Evolutionary conservation across 1,284 basidiomycete species (phyloP), one percentile per base, ranked within the genome.

Genomic region (Irpex lacteus): DNA sequence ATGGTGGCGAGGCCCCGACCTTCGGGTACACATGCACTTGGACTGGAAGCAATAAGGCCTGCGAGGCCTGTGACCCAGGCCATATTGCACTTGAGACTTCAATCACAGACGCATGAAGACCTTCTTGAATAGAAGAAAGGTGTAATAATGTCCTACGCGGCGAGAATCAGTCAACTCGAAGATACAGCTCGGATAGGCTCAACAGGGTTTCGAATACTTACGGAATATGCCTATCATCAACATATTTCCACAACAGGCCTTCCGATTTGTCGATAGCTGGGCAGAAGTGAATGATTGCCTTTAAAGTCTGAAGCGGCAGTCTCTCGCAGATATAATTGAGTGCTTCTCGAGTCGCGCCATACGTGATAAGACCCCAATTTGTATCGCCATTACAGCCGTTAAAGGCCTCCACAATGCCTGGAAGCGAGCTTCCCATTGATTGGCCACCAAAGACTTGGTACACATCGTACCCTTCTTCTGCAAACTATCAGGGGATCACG

Each of bases 391-490:
- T 56, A 21, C 67, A 53, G 7, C 56, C 52, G 15, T 34, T 59
- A 15, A 64, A 68, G 65, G 37, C 70, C 60, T 21, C 18, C 6
- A 19, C 32, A 5, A 54, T 40, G 11, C 64, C 61, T 44, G 59
- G 55, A 60, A 76, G 61, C 34, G 61, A 56, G 11, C 70, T 66
- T 8, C 58, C 32, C 34, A 77, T 66, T 47, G 34, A 68, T 57
- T 32, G 62, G 59, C 26, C 76, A 74, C 56, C 76, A 76, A 66
- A 56, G 26, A 81, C 64, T 21, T 80, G 77, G 26, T 77, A 62
- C 19, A 78, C 74, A 37, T 75, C 66, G 66, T 82, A 81, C n/a
- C 80, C 81, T 69, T 82, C 81, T 64, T 81, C 77, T 26, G 80
- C 70, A 64, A 79, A 76, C 79, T 82, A 60, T 32, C 34, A 21